Evolutionary conservation across 2,329 filamentous ascomycete genomes (phyloP), one percentile per base, ranked within the genome.

Genomic region (Arthrobotrys entomopaga): DNA sequence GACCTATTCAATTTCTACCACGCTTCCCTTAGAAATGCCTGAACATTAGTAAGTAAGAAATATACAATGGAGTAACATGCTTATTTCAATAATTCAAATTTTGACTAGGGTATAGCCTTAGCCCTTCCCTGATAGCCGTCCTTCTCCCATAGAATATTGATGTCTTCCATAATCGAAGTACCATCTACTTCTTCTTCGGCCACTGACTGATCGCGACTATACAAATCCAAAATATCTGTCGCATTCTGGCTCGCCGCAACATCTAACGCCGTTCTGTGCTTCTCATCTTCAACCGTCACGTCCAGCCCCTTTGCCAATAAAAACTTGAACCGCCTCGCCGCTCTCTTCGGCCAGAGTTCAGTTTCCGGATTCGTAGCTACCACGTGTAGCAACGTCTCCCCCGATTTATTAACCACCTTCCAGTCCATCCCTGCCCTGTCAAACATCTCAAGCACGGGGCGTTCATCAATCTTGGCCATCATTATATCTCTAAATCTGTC

Each of bases 231-330:
- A 43, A 43, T 43, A 43, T 43, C 40, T 10, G 11, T 13, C 40
- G 40, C 40, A 16, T 43, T 16, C 40, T 43, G 40, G 11, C 13
- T 43, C 40, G 40, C 40, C 40, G 40, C 40, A 16, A 67, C 19
- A 38, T 67, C 64, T 10, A 67, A 43, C 1, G 64, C 64, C 8
- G 64, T 67, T 26, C 64, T 42, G 34, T 59, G 13, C n/a, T 67
- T 49, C 26, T 22, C 53, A 53, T 59, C 60, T 49, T 65, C 60
- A 1, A 56, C 38, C 10, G 49, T 48, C 43, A 56, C 50, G 34
- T 65, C 50, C 11, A 65, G 24, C 8, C 60, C 60, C n/a, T 65
- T 65, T 8, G 43, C 38, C 19, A 65, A 34, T 24, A 65, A 38
- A 48, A 56, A 65, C 20, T 54, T 48, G 56, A 65, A 65, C 60